Evolutionary conservation across 1,139 yeast genomes (phyloP), one percentile per base, ranked within the genome.

Genomic region (Taphrina wiesneri): DNA sequence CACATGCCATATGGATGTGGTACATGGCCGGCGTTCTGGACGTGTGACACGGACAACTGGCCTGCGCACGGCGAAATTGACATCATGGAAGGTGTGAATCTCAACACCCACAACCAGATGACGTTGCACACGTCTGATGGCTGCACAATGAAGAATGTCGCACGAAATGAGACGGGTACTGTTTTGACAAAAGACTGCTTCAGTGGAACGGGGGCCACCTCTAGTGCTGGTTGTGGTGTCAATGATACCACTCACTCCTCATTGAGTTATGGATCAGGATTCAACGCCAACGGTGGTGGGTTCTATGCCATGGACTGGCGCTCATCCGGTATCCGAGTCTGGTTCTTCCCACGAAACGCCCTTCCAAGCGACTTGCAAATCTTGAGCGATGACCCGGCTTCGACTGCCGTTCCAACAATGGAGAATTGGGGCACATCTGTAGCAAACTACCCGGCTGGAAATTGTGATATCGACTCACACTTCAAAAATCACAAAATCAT

Each of bases 21-120:
- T n/a, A 63, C 66, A 3, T 66, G 68, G 68, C 68, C 68, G 11
- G 68, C 68, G n/a, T 66, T 66, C 30, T 66, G 68, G 68, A 63
- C 66, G 17, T 23, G 47, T 26, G 63, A 59, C 21, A 52, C 56
- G 7, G 32, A 25, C 13, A 60, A 60, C 15, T 66, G 68, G 68
- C 67, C 68, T 5, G 32, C 25, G 6, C 19, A 45, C 21, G 68
- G 68, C 1, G 68, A 66, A 34, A 66, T 66, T 15, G 68, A 66
- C 47, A 63, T 66, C 28, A 11, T 66, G 47, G 68, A 66, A 47
- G 66, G 66, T 32, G 67, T 66, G 25, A 66, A 66, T 17, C 34
- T 32, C 30, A 61, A 57, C 19, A 41, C 39, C 5, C 43, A 46
- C 25, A 62, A 62, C 26, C 59, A 53, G 34, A 57, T 66, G 63